phyloP scores from a whole-genome alignment of 495 filamentous ascomycete genomes.

The Talaromyces adpressus region DNA sequence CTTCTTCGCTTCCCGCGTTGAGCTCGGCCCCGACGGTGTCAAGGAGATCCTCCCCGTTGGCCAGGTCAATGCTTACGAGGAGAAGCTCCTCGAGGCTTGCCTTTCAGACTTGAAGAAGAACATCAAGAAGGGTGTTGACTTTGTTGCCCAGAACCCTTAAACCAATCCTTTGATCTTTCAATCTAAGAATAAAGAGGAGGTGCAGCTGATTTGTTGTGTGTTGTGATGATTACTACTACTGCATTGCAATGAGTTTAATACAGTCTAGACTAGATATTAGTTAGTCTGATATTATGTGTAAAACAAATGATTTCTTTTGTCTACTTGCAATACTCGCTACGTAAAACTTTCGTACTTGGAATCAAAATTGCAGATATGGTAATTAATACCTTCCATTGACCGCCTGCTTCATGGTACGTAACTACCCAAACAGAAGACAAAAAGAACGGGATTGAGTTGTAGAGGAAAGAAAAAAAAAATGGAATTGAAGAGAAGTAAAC shows the following conservation, averaged over 20 bases:
- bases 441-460: too few relatives aligned
- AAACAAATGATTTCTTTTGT: constrained; percentile 3
- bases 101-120: constrained; percentile 85
- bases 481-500: background rate
- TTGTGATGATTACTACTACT: background rate
- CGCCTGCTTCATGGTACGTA: too few relatives aligned
- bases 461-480: too few relatives aligned
- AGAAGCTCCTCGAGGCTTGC: constrained; percentile 80
- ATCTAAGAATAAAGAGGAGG: background rate
- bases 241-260: constrained; percentile 1
- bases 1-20: constrained; percentile 90
- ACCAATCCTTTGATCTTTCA: background rate
- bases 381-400: too few relatives aligned
- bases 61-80: constrained; percentile 72
- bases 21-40: constrained; percentile 93
- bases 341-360: too few relatives aligned
- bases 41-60: constrained; percentile 87
- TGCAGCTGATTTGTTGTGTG: background rate
- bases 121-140: constrained; percentile 65
- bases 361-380: too few relatives aligned
- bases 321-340: too few relatives aligned
- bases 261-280: background rate
- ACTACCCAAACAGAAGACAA: too few relatives aligned
- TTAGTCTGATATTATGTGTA: constrained; percentile 2
- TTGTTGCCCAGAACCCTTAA: constrained; percentile 65